A percentile compares a stretch with the other conserved stretches of the same genome.
These are phyloP conservation scores for Trichomonas vaginalis DNA, from an alignment of 208 protist genomes.

Conservation along the genomic window DNA sequence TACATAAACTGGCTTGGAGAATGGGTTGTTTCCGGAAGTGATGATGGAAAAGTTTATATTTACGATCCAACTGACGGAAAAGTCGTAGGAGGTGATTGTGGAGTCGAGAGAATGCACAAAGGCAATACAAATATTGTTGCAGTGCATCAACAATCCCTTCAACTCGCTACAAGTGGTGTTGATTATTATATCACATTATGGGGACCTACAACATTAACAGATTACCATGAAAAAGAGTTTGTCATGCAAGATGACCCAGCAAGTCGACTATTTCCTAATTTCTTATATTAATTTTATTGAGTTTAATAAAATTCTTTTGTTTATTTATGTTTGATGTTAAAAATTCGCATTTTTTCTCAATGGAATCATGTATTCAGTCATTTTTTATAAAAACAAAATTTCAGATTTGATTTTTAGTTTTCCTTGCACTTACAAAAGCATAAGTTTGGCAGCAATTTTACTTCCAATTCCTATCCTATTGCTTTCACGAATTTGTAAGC, in stretches of 20 bases:
- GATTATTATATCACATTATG: neutral
- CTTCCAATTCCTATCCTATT: too few relatives aligned
- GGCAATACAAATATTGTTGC: neutral
- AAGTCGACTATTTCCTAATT: neutral
- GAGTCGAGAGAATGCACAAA: neutral
- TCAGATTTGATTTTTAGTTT: too few relatives aligned
- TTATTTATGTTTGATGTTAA: too few relatives aligned
- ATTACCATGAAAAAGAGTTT: neutral
- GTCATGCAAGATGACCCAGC: neutral
- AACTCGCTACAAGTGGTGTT: neutral
- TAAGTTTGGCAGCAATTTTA: too few relatives aligned
- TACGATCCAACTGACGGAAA: neutral
- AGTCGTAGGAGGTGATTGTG: neutral
- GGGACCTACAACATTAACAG: neutral
- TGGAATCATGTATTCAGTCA: too few relatives aligned
- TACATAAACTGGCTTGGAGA: neutral
- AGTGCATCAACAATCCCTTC: neutral
- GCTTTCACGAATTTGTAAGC: too few relatives aligned
- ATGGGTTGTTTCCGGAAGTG: neutral
- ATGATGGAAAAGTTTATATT: neutral
- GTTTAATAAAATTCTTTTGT: too few relatives aligned
- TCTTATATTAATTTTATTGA: neutral
- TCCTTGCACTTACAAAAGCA: too few relatives aligned
- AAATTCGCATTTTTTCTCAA: too few relatives aligned
- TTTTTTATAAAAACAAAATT: too few relatives aligned